Base-by-base conservation (phyloP, 2,329 filamentous ascomycete species). In the Alternaria gansuensis region DNA sequence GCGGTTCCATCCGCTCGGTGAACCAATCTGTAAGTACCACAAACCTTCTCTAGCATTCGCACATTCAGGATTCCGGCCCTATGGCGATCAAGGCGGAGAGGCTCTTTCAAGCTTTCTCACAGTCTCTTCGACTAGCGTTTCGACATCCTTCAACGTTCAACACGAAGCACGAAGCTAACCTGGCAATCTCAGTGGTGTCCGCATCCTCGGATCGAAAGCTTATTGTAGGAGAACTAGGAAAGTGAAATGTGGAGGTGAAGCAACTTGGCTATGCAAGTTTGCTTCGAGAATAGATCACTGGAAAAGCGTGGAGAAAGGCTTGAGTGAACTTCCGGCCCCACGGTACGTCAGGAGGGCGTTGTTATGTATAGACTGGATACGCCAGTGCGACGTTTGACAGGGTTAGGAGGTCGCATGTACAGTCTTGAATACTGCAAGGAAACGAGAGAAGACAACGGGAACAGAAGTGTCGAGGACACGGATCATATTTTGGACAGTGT, bases 151-250 rank as follows among this genome's bases (percentile, higher is more conserved):
- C 46, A 55, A 49, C 43, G 33, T 34, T 40, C 14, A 51, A 54
- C 41, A 24, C 45, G 21, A 56, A 45, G 29, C 52, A 56, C 55
- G 51, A 64, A 53, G 66, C 74, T 76, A 55, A 76, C 70, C 71
- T 71, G 68, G 67, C 69, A 59, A 63, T 50, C 26, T 40, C 64
- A 96, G 92, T 97, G 77, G 85, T 96, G 41, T 95, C 93, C 54
- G 92, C 89, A 28, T 96, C 92, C 8, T 95, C 93, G n/a, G 93
- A 97, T 80, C 87, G 91, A 49, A 94, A 86, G 41, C 84, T 97
- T 74, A 83, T 97, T 65, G 83, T 97, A 5, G 93, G 93, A 59
- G 93, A 97, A 79, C 81, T 97, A 60, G 83, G 83, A 82, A 89
- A 83, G 84, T 87, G 85, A 81, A 28, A 51, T 40, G 57, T 24